Conservation (phyloP, 495 filamentous ascomycete species). For the Penicillium angulare region DNA sequence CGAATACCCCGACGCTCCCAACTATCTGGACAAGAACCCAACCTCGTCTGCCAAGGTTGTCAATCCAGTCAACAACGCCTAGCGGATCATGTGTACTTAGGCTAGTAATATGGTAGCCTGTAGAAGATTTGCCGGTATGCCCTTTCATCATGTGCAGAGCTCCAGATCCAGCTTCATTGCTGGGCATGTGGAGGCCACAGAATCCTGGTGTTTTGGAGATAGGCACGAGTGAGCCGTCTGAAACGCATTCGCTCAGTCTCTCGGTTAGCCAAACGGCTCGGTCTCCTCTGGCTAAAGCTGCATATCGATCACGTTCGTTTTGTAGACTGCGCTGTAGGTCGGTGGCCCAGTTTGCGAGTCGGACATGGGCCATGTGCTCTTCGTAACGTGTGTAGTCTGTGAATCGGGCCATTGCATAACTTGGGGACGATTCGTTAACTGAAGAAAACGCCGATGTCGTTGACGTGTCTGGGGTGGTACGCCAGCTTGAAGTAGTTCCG, state of each 20-base stretch:
- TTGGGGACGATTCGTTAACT: constrained; percentile 41
- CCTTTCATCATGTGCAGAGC: constrained; percentile 26
- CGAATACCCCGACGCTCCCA: constrained; percentile 71
- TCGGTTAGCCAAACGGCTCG: constrained; percentile 78
- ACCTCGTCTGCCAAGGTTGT: constrained; percentile 63
- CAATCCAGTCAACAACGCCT: constrained; percentile 67
- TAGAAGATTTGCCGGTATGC: constrained; percentile 12
- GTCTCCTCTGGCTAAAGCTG: constrained; percentile 66
- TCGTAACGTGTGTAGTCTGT: constrained; percentile 70
- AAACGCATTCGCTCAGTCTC: constrained; percentile 68
- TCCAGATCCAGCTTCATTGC: constrained; percentile 19
- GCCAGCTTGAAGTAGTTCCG: constrained; percentile 7
- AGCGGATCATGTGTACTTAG: constrained; percentile 67
- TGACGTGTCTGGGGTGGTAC: constrained; percentile 12
- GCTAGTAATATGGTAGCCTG: constrained; percentile 32
- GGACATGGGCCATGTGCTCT: constrained; percentile 72
- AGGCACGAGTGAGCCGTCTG: constrained; percentile 67
- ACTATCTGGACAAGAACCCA: constrained; percentile 74
- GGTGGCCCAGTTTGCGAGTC: constrained; percentile 84
- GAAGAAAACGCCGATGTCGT: constrained; percentile 24
- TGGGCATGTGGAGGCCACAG: constrained; percentile 21
- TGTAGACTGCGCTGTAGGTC: constrained; percentile 82
- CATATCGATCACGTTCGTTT: constrained; percentile 77
- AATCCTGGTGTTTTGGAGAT: constrained; percentile 38
- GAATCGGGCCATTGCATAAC: constrained; percentile 69